phyloP scores from a whole-genome alignment of 2,329 filamentous ascomycete genomes.

The Xenoacremonium recifei region DNA sequence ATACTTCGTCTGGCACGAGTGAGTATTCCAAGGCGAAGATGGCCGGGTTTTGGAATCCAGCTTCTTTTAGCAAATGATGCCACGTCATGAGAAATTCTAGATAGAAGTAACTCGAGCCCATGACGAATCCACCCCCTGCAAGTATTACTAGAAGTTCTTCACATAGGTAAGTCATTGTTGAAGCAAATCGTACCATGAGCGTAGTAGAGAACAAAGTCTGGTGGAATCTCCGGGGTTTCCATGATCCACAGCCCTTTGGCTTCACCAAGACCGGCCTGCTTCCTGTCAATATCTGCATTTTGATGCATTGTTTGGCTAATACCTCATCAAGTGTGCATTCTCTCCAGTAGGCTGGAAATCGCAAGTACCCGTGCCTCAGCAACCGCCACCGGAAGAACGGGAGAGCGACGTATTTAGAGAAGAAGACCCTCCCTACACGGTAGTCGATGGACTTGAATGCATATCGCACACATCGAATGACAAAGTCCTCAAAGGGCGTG shows the following conservation, averaged over 20 bases:
- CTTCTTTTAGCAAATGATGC: slow-evolving; percentile 61
- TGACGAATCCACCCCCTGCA: slow-evolving; percentile 74
- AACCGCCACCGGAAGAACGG: slow-evolving; percentile 76
- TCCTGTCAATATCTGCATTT: not conserved
- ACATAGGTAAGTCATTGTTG: not conserved
- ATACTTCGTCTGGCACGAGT: slow-evolving; percentile 70
- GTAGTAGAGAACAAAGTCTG: slow-evolving; percentile 81
- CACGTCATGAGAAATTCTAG: slow-evolving; percentile 78
- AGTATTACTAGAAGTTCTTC: slow-evolving; percentile 9
- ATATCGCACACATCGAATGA: slow-evolving; percentile 75
- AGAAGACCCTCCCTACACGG: slow-evolving; percentile 71
- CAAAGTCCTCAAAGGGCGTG: slow-evolving; percentile 74
- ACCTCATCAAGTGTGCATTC: slow-evolving; percentile 40
- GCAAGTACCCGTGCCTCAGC: slow-evolving; percentile 67
- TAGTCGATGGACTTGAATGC: slow-evolving; percentile 72
- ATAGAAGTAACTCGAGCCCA: slow-evolving; percentile 83
- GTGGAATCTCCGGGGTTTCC: slow-evolving; percentile 55
- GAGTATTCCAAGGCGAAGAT: slow-evolving; percentile 81
- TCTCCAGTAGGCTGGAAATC: slow-evolving; percentile 62
- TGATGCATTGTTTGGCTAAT: not conserved
- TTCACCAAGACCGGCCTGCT: slow-evolving; percentile 15
- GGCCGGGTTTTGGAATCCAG: slow-evolving; percentile 71
- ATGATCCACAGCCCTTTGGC: slow-evolving; percentile 70
- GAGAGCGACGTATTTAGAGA: slow-evolving; percentile 69
- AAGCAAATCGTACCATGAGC: slow-evolving; percentile 65